These are phyloP conservation scores for Sparassis latifolia DNA, from an alignment of 1,284 basidiomycete species.

Conservation along the genomic window DNA sequence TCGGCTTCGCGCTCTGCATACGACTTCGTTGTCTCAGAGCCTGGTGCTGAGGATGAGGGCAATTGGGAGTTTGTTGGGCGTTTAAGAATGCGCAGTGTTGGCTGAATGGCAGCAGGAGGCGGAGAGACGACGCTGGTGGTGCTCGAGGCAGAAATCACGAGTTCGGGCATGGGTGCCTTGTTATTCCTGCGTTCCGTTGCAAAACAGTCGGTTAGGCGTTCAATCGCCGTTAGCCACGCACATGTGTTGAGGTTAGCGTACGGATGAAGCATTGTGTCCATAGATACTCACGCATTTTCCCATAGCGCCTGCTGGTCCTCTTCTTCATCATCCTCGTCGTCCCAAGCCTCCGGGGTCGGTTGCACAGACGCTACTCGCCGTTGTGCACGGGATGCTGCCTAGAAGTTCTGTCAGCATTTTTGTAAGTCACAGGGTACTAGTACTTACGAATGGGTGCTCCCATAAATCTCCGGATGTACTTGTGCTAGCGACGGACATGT, in stretches of 20 bases:
- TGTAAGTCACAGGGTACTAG: background rate
- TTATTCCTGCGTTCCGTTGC: constrained; percentile 29
- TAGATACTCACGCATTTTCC: constrained; percentile 37
- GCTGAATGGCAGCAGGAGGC: constrained; percentile 30
- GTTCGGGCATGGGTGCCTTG: constrained; percentile 39
- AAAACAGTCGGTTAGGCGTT: background rate
- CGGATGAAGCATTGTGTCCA: background rate
- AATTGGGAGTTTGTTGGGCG: constrained; percentile 20
- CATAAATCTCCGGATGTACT: constrained; percentile 7
- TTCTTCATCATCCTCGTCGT: constrained; percentile 30
- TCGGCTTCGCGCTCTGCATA: constrained; percentile 31
- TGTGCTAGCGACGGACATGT: constrained; percentile 8
- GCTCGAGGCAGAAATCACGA: constrained; percentile 31
- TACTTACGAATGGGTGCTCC: constrained; percentile 10
- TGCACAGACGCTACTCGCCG: constrained; percentile 4
- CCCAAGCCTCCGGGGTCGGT: constrained; percentile 38
- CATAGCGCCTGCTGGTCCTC: constrained; percentile 33
- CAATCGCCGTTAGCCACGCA: background rate
- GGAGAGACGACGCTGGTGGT: constrained; percentile 19
- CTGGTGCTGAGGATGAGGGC: constrained; percentile 10
- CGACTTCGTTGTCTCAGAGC: constrained; percentile 14
- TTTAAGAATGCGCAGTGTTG: constrained; percentile 32
- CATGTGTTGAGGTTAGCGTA: background rate
- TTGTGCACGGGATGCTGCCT: constrained; percentile 1
- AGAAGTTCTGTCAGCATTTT: constrained; percentile 1